A percentile compares a stretch with the other conserved stretches of the same genome.
Evolutionary conservation across 2,329 filamentous ascomycete genomes (phyloP).

Genomic region (Tothia fuscella): DNA sequence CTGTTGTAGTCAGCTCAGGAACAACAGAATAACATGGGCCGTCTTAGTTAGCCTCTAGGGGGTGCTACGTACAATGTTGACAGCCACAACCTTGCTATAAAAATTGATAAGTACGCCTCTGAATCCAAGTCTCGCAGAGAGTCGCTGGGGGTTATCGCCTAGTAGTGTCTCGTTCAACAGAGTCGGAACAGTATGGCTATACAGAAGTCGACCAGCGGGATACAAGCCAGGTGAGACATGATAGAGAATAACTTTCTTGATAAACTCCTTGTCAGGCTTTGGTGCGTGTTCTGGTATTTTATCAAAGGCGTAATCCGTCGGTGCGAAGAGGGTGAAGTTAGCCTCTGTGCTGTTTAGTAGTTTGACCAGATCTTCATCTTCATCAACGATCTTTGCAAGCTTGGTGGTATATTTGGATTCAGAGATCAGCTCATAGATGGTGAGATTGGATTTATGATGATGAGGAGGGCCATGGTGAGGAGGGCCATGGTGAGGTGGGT

Average conservation of each 20-base stretch:
- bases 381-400: conserved; percentile 62
- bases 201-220: conserved; percentile 52
- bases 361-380: conserved; percentile 59
- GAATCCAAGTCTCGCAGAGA: conserved; percentile 53
- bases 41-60: too few relatives aligned
- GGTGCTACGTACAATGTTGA: conserved; percentile 56
- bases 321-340: conserved; percentile 74
- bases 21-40: background rate
- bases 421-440: conserved; percentile 71
- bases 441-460: conserved; percentile 42
- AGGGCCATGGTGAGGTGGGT: conserved; percentile 15
- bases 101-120: conserved; percentile 64
- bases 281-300: conserved; percentile 42
- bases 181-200: conserved; percentile 64
- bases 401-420: conserved; percentile 64
- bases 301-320: conserved; percentile 64
- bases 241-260: conserved; percentile 61
- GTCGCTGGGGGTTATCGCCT: conserved; percentile 54
- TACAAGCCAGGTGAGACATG: conserved; percentile 61
- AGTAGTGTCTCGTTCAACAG: conserved; percentile 47
- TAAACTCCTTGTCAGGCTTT: conserved; percentile 56
- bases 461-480: conserved; percentile 23
- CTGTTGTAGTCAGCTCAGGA: conserved; percentile 19
- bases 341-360: conserved; percentile 60
- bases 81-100: conserved; percentile 55